Evolutionary conservation across 306 rosid species (phyloP).

Genomic region (Adenanthera pavonina): DNA sequence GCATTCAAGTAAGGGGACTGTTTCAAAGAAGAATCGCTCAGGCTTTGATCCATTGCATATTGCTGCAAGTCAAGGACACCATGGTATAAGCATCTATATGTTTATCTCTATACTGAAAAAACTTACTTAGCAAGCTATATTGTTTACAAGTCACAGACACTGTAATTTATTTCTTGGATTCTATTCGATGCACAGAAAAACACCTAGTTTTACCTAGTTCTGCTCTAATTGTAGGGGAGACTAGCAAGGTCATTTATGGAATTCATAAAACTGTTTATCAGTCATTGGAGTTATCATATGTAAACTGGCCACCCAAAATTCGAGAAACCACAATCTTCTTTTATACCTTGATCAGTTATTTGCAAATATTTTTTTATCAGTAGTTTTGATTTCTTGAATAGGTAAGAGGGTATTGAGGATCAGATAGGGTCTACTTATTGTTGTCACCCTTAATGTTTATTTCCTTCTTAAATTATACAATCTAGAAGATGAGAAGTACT

Average conservation of each 20-base stretch:
- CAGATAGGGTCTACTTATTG: not conserved
- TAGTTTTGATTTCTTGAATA: constrained; percentile 11
- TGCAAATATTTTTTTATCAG: not conserved
- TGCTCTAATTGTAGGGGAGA: no score
- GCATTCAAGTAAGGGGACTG: constrained; percentile 63
- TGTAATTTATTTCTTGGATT: no score
- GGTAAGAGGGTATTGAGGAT: not conserved
- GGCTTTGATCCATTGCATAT: constrained; percentile 85
- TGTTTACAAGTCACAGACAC: no score
- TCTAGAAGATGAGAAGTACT: not conserved
- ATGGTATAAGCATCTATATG: constrained; percentile 54
- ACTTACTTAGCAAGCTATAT: no score
- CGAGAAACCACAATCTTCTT: not conserved
- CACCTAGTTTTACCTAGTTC: no score
- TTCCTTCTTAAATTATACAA: not conserved
- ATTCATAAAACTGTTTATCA: not conserved
- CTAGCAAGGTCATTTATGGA: no score
- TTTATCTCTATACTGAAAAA: not conserved
- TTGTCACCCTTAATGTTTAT: no score
- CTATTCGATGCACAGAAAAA: no score
- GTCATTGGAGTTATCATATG: constrained; percentile 10
- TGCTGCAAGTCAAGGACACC: constrained; percentile 91
- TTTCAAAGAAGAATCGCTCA: constrained; percentile 73
- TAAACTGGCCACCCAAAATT: constrained; percentile 9
- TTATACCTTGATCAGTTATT: constrained; percentile 1